Conservation (phyloP, 2,329 filamentous ascomycete species). For the Colletotrichum lini region DNA sequence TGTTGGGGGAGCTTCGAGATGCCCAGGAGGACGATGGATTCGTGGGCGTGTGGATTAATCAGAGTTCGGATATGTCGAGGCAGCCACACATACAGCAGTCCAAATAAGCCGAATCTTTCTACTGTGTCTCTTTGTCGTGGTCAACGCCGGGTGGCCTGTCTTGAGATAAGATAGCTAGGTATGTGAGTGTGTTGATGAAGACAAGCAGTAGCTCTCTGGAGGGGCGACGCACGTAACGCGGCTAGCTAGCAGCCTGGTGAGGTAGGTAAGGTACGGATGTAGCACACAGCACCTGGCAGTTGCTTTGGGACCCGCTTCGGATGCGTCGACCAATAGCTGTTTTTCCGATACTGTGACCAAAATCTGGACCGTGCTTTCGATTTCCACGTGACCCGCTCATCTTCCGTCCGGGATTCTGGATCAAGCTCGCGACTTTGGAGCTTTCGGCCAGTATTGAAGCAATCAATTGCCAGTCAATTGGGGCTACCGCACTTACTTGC, state of each 20-base stretch:
- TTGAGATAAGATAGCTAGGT: not conserved
- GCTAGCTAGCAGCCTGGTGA: constrained; percentile 57
- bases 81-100: not conserved
- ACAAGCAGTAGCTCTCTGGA: constrained; percentile 32
- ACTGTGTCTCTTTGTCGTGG: constrained; percentile 1
- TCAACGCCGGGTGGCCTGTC: constrained; percentile 9
- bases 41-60: not conserved
- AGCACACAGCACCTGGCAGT: constrained; percentile 8
- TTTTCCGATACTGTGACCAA: constrained; percentile 39
- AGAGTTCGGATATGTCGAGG: not conserved
- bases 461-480: constrained; percentile 45
- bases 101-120: not conserved
- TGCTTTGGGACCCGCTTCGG: not conserved
- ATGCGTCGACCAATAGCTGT: constrained; percentile 28
- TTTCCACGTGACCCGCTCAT: constrained; percentile 33
- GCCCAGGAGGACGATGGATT: constrained; percentile 14
- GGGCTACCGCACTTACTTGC: constrained; percentile 32
- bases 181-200: constrained; percentile 35
- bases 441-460: constrained; percentile 21
- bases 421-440: constrained; percentile 39
- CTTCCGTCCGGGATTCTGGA: constrained; percentile 27
- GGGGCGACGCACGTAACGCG: constrained; percentile 49
- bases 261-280: constrained; percentile 27
- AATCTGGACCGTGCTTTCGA: constrained; percentile 14
- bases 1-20: constrained; percentile 34